Base-by-base conservation (phyloP, 2,329 filamentous ascomycete genomes). In the Arachnopeziza araneosa region DNA sequence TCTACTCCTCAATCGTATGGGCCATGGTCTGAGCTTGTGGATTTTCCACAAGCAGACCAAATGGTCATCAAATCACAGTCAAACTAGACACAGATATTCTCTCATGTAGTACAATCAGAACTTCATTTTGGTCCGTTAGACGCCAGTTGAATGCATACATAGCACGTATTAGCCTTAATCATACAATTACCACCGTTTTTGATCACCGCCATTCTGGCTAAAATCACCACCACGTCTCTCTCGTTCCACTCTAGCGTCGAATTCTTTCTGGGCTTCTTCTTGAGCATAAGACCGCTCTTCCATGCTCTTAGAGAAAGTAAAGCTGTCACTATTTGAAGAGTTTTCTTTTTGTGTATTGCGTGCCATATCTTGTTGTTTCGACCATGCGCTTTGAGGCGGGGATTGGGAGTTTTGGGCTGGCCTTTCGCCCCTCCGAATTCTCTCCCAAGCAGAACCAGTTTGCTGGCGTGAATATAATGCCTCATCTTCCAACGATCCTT, bases 201-300 rank as follows among this genome's bases (percentile, higher is more conserved):
- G 63, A 56, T 68, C 66, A n/a, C 63, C 65, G 55, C 50, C 60
- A n/a, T 62, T 57, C 23, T 62, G 52, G 24, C 44, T 60, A 54
- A 71, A 73, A 51, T 69, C 64, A 1, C 66, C 70, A 10, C 71
- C 71, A 22, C 61, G 64, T 50, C 71, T 63, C 57, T 73, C 71
- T 24, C 63, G 63, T 50, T 73, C 71, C 22, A 73, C 59, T n/a
- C 62, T 59, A 21, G 68, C 69, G 66, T 73, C 71, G 60, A 73
- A 73, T 22, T 72, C 71, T 54, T 64, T 66, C 60, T 72, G 71
- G 7, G 69, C 68, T 54, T 70, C 63, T 19, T 60, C 57, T 52
- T 63, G 67, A 2, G 64, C 65, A 51, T 64, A 63, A 48, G 56
- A 60, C 23, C 61, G 61, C 14, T 68, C 63, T 32, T 68, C 66